Evolutionary conservation across 2,329 filamentous ascomycete species (phyloP).

Genomic region (Westerdykella ornata): DNA sequence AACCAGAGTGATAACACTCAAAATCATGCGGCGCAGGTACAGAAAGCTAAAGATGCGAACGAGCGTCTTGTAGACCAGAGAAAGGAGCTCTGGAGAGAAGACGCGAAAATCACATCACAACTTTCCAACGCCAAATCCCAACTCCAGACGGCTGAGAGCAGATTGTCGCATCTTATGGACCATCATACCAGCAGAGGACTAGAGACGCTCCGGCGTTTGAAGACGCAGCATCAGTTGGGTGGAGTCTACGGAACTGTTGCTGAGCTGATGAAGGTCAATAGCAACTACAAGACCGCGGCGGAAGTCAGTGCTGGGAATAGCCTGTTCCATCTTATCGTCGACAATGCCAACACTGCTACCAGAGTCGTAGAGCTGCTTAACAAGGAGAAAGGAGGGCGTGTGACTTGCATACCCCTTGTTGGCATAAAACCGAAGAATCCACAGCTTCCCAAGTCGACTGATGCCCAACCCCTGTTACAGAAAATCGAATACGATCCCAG

Average conservation of each 20-base stretch:
- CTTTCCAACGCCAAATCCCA: slow-evolving; percentile 70
- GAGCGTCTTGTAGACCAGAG: slow-evolving; percentile 79
- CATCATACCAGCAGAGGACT: slow-evolving; percentile 79
- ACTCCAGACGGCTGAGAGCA: slow-evolving; percentile 67
- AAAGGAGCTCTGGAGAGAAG: slow-evolving; percentile 80
- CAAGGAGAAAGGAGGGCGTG: slow-evolving; percentile 70
- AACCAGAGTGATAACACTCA: slow-evolving; percentile 71
- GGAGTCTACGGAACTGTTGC: slow-evolving; percentile 90
- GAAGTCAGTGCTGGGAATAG: slow-evolving; percentile 90
- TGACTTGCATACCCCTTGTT: slow-evolving; percentile 92
- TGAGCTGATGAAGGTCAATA: slow-evolving; percentile 81
- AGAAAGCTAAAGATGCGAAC: slow-evolving; percentile 68
- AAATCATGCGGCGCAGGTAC: slow-evolving; percentile 64
- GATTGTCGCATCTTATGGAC: slow-evolving; percentile 80
- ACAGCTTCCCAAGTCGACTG: slow-evolving; percentile 77
- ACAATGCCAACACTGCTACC: slow-evolving; percentile 81
- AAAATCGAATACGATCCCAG: slow-evolving; percentile 72
- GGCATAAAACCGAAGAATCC: slow-evolving; percentile 63
- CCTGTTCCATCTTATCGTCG: slow-evolving; percentile 93
- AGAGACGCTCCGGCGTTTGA: slow-evolving; percentile 77
- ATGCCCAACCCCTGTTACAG: slow-evolving; percentile 78
- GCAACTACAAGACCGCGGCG: slow-evolving; percentile 78
- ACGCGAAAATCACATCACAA: slow-evolving; percentile 76
- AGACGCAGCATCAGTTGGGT: slow-evolving; percentile 68
- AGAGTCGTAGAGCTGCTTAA: slow-evolving; percentile 73